Conservation (phyloP, 345 rosid species). For the Nasturtium officinale region DNA sequence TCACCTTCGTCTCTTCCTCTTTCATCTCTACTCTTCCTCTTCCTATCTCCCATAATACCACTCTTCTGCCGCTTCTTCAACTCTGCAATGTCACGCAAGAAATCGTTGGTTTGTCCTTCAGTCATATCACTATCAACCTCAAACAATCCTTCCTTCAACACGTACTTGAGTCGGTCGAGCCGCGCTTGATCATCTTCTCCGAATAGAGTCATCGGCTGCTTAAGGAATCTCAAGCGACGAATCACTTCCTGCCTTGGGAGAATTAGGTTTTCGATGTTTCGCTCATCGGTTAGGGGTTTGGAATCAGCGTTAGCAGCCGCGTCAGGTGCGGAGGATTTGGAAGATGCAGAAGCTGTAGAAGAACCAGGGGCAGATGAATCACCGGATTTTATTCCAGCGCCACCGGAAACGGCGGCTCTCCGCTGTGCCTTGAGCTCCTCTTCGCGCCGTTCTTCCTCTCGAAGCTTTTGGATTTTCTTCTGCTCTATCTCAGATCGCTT, state of each 20-base stretch:
- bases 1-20: conserved; percentile 73
- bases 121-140: conserved; percentile 94
- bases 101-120: conserved; percentile 98
- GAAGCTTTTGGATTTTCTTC: conserved; percentile 82
- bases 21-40: conserved; percentile 82
- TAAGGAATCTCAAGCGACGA: conserved; percentile 86
- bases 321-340: conserved; percentile 43
- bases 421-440: conserved; percentile 78
- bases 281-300: conserved; percentile 76
- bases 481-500: conserved; percentile 92
- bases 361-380: conserved; percentile 35
- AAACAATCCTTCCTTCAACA: conserved; percentile 77
- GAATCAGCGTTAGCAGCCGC: conserved; percentile 53
- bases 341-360: conserved; percentile 44
- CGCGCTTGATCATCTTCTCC: conserved; percentile 90
- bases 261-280: conserved; percentile 72
- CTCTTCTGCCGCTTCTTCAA: conserved; percentile 90
- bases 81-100: conserved; percentile 89
- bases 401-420: conserved; percentile 45
- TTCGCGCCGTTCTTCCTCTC: conserved; percentile 86
- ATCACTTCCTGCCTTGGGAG: conserved; percentile 89
- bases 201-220: conserved; percentile 91
- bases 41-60: conserved; percentile 71
- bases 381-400: conserved; percentile 30
- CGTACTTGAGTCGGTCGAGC: conserved; percentile 79